phyloP scores from a whole-genome alignment of 306 rosid species.

The Corylus heterophylla region DNA sequence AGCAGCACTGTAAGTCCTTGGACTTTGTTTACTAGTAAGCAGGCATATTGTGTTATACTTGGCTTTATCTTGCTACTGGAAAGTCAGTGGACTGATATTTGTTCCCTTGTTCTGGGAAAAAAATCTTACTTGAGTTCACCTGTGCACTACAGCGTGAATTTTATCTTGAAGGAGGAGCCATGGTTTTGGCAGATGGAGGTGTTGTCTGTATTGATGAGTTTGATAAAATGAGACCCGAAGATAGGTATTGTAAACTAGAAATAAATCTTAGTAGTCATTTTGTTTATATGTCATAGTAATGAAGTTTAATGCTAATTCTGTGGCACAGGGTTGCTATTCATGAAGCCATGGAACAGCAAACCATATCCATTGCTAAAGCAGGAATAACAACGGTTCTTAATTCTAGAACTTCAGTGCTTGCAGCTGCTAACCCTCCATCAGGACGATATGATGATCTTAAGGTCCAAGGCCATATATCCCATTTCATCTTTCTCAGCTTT shows the following conservation, averaged over 20 bases:
- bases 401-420: conserved; percentile 97
- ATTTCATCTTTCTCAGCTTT: conserved; percentile 8
- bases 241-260: conserved; percentile 57
- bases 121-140: conserved; percentile 27
- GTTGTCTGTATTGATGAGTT: conserved; percentile 99
- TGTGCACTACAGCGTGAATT: conserved; percentile 78
- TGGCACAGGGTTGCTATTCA: conserved; percentile 89
- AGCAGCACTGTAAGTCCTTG: conserved; percentile 71
- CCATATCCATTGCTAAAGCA: conserved; percentile 98
- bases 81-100: conserved; percentile 2
- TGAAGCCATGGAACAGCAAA: conserved; percentile 99
- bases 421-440: conserved; percentile 99
- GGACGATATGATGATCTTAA: conserved; percentile 99
- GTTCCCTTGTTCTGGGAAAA: conserved; percentile 5
- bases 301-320: conserved; percentile 15
- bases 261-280: conserved; percentile 16
- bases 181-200: conserved; percentile 99
- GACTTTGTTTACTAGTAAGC: conserved; percentile 21
- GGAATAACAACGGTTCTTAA: conserved; percentile 99
- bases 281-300: not conserved
- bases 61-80: conserved; percentile 13
- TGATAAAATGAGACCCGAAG: conserved; percentile 99
- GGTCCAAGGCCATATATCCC: conserved; percentile 40
- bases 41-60: conserved; percentile 10
- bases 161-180: conserved; percentile 99